Percentiles rank a stretch among this genome's conserved stretches.
These are phyloP conservation scores for Leccinum broughii DNA, from an alignment of 768 basidiomycete genomes.

Conservation along the genomic window DNA sequence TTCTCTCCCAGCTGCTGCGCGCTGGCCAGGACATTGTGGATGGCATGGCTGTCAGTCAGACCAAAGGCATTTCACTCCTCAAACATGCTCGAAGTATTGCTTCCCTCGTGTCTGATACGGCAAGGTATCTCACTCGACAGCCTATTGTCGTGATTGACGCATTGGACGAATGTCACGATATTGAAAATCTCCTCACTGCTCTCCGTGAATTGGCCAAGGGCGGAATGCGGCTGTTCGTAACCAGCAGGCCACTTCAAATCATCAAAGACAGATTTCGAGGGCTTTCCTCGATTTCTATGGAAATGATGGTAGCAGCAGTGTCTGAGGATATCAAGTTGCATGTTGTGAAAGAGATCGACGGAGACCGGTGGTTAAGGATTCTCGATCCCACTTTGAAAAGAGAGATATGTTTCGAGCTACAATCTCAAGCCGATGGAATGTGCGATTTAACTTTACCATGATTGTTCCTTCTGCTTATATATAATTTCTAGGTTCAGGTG, in stretches of 20 bases:
- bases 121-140: not conserved
- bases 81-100: not conserved
- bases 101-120: not conserved
- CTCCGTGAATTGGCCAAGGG: not conserved
- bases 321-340: constrained; percentile 13
- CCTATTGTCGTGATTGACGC: constrained; percentile 20
- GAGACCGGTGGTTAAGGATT: constrained; percentile 1
- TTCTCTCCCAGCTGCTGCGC: constrained; percentile 17
- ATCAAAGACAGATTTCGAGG: constrained; percentile 3
- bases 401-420: constrained; percentile 3
- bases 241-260: constrained; percentile 11
- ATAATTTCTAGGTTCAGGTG: constrained; percentile 18
- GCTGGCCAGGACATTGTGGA: not conserved
- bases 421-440: constrained; percentile 13
- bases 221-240: constrained; percentile 13
- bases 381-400: constrained; percentile 1
- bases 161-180: constrained; percentile 17
- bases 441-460: not conserved
- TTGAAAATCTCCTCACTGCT: constrained; percentile 3
- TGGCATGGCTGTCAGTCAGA: not conserved
- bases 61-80: not conserved
- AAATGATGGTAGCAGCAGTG: not conserved
- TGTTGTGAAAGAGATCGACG: constrained; percentile 6
- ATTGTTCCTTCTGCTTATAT: not conserved
- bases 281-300: constrained; percentile 13